A percentile compares a stretch with the other conserved stretches of the same genome.
phyloP scores from a whole-genome alignment of 208 protist species.

The Crithidia mellificae region DNA sequence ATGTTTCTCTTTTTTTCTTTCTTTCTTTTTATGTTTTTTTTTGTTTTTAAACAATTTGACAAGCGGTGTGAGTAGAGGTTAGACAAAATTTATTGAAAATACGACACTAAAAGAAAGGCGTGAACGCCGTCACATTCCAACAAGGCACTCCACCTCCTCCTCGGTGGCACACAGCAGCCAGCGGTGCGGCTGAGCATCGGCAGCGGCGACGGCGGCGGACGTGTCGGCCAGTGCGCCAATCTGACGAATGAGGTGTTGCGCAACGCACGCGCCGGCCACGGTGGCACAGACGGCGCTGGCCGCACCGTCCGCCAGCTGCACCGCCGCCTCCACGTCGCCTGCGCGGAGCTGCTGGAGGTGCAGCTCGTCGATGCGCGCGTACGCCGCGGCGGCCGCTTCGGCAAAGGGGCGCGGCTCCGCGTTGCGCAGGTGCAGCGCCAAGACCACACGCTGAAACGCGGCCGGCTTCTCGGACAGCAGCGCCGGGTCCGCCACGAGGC shows the following conservation, averaged over 20 bases:
- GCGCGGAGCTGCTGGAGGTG: slow-evolving; percentile 37
- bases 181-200: slow-evolving; percentile 20
- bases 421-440: slow-evolving; percentile 35
- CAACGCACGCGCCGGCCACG: slow-evolving; percentile 45
- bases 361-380: slow-evolving; percentile 33
- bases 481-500: slow-evolving; percentile 32
- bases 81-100: too few species aligned
- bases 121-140: slow-evolving; percentile 27
- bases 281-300: slow-evolving; percentile 36
- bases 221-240: slow-evolving; percentile 11
- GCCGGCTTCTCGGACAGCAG: slow-evolving; percentile 31
- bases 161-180: slow-evolving; percentile 22
- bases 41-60: too few species aligned
- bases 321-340: slow-evolving; percentile 22
- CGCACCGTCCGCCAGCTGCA: background rate
- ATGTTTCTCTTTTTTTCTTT: too few species aligned
- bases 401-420: slow-evolving; percentile 3
- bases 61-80: too few species aligned
- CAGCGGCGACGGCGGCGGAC: background rate
- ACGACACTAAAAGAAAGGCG: too few species aligned
- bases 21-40: too few species aligned
- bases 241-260: slow-evolving; percentile 49
- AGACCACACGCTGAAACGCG: slow-evolving; percentile 36
- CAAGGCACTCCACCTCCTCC: slow-evolving; percentile 34
- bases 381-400: slow-evolving; percentile 12